Evolutionary conservation across 106 monocot genomes (phyloP), one percentile per base, ranked within the genome.

Genomic region (Acanthochlamys bracteata): DNA sequence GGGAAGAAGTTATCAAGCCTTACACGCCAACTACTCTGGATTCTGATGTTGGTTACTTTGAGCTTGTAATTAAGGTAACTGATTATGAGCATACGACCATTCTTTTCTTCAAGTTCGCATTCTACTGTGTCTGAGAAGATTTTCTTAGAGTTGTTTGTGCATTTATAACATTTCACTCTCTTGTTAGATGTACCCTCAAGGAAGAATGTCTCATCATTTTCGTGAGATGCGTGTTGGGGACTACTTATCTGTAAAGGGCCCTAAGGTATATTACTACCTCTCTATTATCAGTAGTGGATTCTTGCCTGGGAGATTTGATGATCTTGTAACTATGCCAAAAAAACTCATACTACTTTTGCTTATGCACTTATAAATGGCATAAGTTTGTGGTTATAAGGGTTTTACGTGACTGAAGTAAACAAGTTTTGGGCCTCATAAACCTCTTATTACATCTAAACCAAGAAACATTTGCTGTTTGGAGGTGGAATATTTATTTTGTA

Each of bases 161-260:
- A 39, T 55, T 0, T 39, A 0, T 40, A 16, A 46, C 49, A 42
- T 19, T 12, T 49, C 15, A 41, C 24, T 41, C 55, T 15, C 20
- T 41, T 39, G 19, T 64, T 27, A 89, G 89, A 89, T 89, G 89
- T 89, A 89, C 70, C 75, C 79, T 72, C 96, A 98, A 88, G 96
- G 96, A 77, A 98, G 96, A 79, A 98, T 98, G 96, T 98, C 96
- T 52, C 96, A 98, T 69, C 96, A 98, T 84, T 98, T 98, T 73
- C 91, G 96, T 70, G 96, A 98, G 76, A 81, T 98, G 91, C 68
- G 61, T 59, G 96, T 91, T 75, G 96, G 91, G 22, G 88, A 98
- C 64, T 83, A 85, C 66, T 26, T 98, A 63, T 85, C 83, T 65
- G 96, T 98, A 22, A 98, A 98, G 71, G 96, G 96, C 0, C 96